Percentiles rank a stretch among this genome's conserved stretches.
These are phyloP conservation scores for Pseudogymnoascus sp. DNA, from an alignment of 2,329 filamentous ascomycete genomes.

Conservation along the genomic window DNA sequence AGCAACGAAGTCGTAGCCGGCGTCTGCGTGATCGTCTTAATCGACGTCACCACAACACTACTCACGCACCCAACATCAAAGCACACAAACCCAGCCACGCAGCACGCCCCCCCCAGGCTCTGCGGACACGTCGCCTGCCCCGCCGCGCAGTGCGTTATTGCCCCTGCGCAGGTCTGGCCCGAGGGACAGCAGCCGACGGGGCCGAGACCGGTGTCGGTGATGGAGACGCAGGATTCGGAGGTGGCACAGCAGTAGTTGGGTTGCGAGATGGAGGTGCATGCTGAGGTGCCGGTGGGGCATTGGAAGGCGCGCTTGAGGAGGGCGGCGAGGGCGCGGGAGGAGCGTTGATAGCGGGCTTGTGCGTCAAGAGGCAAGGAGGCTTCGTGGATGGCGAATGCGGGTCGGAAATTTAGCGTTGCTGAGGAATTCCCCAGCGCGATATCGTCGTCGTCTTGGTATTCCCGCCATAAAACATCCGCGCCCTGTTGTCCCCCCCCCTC, in stretches of 20 bases:
- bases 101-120: constrained; percentile 64
- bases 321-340: constrained; percentile 31
- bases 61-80: constrained; percentile 56
- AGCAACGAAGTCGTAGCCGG: neutral
- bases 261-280: constrained; percentile 55
- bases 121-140: constrained; percentile 58
- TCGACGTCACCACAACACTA: neutral
- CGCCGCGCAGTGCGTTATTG: constrained; percentile 50
- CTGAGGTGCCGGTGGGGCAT: constrained; percentile 58
- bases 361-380: too few relatives aligned
- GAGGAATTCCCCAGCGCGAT: constrained; percentile 18
- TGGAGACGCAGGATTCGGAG: constrained; percentile 57
- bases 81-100: constrained; percentile 63
- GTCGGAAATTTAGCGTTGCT: constrained; percentile 31
- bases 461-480: constrained; percentile 10
- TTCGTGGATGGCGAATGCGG: constrained; percentile 45
- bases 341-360: neutral
- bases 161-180: constrained; percentile 54
- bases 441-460: constrained; percentile 19
- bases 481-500: neutral
- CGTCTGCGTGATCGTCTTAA: neutral
- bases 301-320: constrained; percentile 50
- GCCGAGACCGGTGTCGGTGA: constrained; percentile 54
- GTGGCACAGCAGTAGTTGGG: constrained; percentile 65
- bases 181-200: constrained; percentile 67